Percentiles rank a stretch among this genome's conserved stretches.
Evolutionary conservation across 192 early-diverging fungal species (phyloP).

Genomic region (Backusella psychrophila): DNA sequence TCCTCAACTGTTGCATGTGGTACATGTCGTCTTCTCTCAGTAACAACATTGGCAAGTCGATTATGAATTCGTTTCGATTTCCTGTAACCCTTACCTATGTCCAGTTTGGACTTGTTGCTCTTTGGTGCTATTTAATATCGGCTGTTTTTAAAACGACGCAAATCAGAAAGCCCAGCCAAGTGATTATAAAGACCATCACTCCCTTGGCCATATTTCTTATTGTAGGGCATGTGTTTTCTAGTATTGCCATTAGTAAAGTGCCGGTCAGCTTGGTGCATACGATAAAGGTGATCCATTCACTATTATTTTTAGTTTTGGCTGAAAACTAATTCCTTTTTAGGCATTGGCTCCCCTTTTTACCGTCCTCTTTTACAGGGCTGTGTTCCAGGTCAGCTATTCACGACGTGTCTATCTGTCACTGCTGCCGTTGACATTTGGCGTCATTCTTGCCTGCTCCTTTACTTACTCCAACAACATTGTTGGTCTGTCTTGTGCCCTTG

Average conservation of each 20-base stretch:
- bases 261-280: conserved; percentile 87
- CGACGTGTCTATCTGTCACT: conserved; percentile 74
- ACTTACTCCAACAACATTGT: conserved; percentile 66
- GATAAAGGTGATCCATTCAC: conserved; percentile 65
- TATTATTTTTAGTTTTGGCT: not conserved
- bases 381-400: conserved; percentile 67
- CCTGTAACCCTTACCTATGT: conserved; percentile 83
- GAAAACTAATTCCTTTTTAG: conserved; percentile 35
- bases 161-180: conserved; percentile 51
- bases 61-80: conserved; percentile 73
- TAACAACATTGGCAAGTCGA: conserved; percentile 80
- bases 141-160: conserved; percentile 43
- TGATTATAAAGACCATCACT: conserved; percentile 58
- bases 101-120: conserved; percentile 78
- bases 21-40: conserved; percentile 81
- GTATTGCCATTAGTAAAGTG: conserved; percentile 72
- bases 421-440: conserved; percentile 79
- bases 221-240: conserved; percentile 79
- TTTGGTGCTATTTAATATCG: conserved; percentile 54
- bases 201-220: conserved; percentile 82
- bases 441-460: conserved; percentile 84
- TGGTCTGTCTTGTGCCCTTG: conserved; percentile 73
- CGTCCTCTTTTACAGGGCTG: conserved; percentile 69
- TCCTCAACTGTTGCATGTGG: conserved; percentile 73
- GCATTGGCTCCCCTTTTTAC: conserved; percentile 89